These are phyloP conservation scores for Pestalotiopsis sp. DNA, from an alignment of 2,329 filamentous ascomycete genomes.

Conservation along the genomic window DNA sequence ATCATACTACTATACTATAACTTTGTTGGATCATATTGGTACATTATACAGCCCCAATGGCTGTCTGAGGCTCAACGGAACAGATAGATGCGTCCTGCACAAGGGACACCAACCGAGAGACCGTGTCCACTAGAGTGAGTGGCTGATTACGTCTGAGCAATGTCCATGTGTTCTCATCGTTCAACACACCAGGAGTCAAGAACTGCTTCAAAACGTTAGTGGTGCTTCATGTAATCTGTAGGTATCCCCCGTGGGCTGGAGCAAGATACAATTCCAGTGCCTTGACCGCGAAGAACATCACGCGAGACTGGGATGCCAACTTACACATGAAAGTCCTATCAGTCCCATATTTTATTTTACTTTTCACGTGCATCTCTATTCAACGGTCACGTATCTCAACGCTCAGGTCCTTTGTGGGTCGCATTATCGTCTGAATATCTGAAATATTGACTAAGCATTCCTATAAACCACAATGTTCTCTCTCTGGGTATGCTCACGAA, in stretches of 20 bases:
- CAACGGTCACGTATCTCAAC: too few species aligned
- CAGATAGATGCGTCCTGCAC: background rate
- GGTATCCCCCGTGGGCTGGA: background rate
- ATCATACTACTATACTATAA: too few species aligned
- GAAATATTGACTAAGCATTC: too few species aligned
- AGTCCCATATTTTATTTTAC: background rate
- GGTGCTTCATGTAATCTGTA: background rate
- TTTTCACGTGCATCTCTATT: too few species aligned
- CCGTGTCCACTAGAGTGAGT: background rate
- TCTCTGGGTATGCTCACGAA: too few species aligned
- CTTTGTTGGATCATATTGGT: too few species aligned
- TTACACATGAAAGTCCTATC: background rate
- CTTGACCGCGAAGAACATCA: background rate
- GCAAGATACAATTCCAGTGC: background rate
- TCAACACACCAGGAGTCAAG: background rate
- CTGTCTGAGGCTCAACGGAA: background rate
- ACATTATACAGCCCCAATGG: background rate
- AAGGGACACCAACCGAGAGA: background rate
- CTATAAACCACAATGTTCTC: too few species aligned
- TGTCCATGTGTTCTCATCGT: background rate
- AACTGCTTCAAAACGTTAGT: background rate
- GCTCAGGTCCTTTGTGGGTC: too few species aligned
- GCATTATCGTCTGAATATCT: too few species aligned
- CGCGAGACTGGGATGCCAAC: background rate
- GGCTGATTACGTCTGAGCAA: background rate